These are phyloP conservation scores for Arabis alpina DNA, from an alignment of 345 rosid species.

Conservation along the genomic window DNA sequence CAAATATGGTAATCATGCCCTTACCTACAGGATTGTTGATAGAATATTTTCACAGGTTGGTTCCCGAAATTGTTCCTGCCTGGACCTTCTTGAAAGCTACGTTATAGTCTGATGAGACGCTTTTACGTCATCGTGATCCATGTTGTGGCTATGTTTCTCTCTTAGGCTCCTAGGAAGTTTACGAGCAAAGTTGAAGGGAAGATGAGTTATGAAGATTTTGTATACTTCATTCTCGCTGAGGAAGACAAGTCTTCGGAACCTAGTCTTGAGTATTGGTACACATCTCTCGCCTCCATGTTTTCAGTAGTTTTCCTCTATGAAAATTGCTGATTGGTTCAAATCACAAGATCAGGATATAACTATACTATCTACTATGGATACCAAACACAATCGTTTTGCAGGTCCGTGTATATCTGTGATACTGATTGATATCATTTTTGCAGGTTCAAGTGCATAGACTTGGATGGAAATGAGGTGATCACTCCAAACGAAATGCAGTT, in stretches of 20 bases:
- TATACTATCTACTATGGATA: conserved; percentile 3
- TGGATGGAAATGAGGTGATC: conserved; percentile 82
- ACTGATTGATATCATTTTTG: conserved; percentile 17
- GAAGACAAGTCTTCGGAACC: conserved; percentile 92
- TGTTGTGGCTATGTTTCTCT: conserved; percentile 18
- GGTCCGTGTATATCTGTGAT: neutral
- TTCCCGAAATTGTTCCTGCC: conserved; percentile 26
- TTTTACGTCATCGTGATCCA: conserved; percentile 2
- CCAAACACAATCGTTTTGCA: conserved; percentile 4
- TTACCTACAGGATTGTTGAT: conserved; percentile 85
- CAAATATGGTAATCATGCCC: conserved; percentile 81
- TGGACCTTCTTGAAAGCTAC: conserved; percentile 33
- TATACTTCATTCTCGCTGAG: conserved; percentile 84
- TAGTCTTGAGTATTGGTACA: conserved; percentile 88
- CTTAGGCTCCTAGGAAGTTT: conserved; percentile 75
- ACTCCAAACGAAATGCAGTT: conserved; percentile 81
- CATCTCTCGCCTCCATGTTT: neutral
- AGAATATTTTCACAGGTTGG: conserved; percentile 90
- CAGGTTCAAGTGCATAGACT: conserved; percentile 94
- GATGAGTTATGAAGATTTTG: conserved; percentile 98
- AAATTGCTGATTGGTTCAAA: neutral
- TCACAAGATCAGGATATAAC: neutral
- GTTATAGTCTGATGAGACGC: neutral
- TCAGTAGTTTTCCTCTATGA: too few species aligned
- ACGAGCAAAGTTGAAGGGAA: conserved; percentile 72